Percentiles rank a stretch among this genome's conserved stretches.
Evolutionary conservation across 768 basidiomycete species (phyloP).

Genomic region (Gymnopilus junonius): DNA sequence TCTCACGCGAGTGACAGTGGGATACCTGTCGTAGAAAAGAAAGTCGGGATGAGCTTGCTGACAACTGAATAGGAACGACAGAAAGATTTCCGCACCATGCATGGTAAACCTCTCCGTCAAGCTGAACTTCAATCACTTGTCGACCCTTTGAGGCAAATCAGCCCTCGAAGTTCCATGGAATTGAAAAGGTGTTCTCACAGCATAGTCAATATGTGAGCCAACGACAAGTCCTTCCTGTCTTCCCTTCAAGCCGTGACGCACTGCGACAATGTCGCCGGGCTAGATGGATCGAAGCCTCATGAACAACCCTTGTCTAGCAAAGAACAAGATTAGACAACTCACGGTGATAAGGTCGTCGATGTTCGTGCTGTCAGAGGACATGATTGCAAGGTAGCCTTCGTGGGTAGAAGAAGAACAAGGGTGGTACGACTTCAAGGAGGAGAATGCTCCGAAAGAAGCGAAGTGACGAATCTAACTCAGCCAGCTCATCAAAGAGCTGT

Average conservation of each 20-base stretch:
- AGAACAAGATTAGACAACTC: neutral
- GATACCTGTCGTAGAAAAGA: slow-evolving; percentile 53
- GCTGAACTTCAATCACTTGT: slow-evolving; percentile 81
- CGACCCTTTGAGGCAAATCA: slow-evolving; percentile 57
- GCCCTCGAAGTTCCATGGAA: neutral
- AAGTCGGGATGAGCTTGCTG: neutral
- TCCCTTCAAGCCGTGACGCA: slow-evolving; percentile 65
- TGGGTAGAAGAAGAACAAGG: neutral
- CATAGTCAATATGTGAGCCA: slow-evolving; percentile 71
- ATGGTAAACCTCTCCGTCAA: slow-evolving; percentile 73
- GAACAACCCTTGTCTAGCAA: neutral
- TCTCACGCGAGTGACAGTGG: slow-evolving; percentile 77
- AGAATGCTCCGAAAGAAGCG: neutral
- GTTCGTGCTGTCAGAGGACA: neutral
- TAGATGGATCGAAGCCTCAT: slow-evolving; percentile 25
- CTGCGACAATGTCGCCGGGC: slow-evolving; percentile 84
- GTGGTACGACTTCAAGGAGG: slow-evolving; percentile 1
- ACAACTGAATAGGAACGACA: neutral
- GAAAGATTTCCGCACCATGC: slow-evolving; percentile 51
- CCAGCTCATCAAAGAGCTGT: neutral
- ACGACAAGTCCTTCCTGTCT: slow-evolving; percentile 81
- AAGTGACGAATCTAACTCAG: neutral
- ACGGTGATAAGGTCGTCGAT: slow-evolving; percentile 1
- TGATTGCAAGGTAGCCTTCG: neutral
- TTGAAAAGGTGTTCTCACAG: slow-evolving; percentile 47